phyloP scores from a whole-genome alignment of 352 stramenopile genomes.

The Peronospora farinosa region DNA sequence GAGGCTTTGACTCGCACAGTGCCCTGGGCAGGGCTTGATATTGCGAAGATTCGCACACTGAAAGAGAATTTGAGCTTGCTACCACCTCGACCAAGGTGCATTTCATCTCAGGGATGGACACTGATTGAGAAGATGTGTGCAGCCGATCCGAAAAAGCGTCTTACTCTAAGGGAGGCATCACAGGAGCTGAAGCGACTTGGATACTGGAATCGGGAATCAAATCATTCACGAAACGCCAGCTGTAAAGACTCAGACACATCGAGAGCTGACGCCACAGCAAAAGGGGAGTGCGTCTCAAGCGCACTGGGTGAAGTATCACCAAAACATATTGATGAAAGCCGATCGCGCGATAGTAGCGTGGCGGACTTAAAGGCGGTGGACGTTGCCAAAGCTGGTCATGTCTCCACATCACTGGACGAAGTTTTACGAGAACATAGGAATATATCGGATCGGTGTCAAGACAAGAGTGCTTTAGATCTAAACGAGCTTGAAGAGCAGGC shows the following conservation, averaged over 20 bases:
- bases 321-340: constrained; percentile 23
- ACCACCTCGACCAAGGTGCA: constrained; percentile 39
- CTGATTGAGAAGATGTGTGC: constrained; percentile 65
- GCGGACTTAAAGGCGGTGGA: constrained; percentile 12
- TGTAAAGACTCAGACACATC: constrained; percentile 15
- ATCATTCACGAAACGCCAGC: constrained; percentile 18
- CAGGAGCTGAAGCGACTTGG: constrained; percentile 42
- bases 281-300: constrained; percentile 17
- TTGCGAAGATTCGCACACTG: constrained; percentile 40
- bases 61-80: constrained; percentile 49
- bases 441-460: constrained; percentile 21
- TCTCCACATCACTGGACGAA: constrained; percentile 31
- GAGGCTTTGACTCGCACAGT: constrained; percentile 47
- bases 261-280: constrained; percentile 11
- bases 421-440: constrained; percentile 32
- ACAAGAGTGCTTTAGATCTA: constrained; percentile 10
- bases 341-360: constrained; percentile 14
- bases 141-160: constrained; percentile 36
- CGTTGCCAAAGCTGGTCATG: constrained; percentile 14
- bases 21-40: constrained; percentile 46
- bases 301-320: constrained; percentile 36
- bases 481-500: constrained; percentile 16
- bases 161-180: constrained; percentile 44
- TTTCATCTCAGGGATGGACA: constrained; percentile 41
- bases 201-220: constrained; percentile 29